Base-by-base conservation (phyloP, 805 yeast species). In the Candida verbasci region DNA sequence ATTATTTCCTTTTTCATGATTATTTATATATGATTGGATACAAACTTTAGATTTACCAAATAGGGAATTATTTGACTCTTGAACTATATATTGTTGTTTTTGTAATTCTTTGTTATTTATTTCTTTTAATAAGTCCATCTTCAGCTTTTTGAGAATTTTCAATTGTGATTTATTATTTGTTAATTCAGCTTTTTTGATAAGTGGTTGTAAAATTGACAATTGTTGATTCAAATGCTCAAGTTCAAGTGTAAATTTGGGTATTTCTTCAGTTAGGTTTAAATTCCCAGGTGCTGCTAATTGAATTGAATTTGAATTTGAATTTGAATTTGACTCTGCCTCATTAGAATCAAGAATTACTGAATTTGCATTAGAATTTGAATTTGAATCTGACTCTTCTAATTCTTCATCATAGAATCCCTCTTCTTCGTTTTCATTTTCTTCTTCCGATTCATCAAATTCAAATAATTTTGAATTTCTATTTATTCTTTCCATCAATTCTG, bases 171-270 rank as follows among this genome's bases (percentile, higher is more conserved):
- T 59, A 53, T 85, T 85, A 53, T 86, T 84, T 0, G 94, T 86
- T 22, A 91, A 62, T 48, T 86, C 95, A 0, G 97, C 96, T 52
- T 91, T 91, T 30, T 70, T 65, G 26, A 86, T 56, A 31, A 91
- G 63, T 4, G 91, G 82, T 10, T 72, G 76, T 26, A 91, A 57
- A 17, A 89, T 75, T 4, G 67, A 65, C 27, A 76, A 61, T 52
- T 89, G 95, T 39, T 75, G 74, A 24, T 70, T 66, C 17, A 85
- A 58, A 35, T 69, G 71, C 17, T 70, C 76, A 6, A 86, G 76
- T 10, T 80, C 85, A 2, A 64, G 55, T 2, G 72, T 64, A 11
- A 88, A 55, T n/a, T 65, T 70, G 2, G 64, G 64, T 29, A 89
- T 85, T 38, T 82, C 85, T 39, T 81, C 86, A 2, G 80, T 70